A percentile compares a stretch with the other conserved stretches of the same genome.
phyloP scores from a whole-genome alignment of 805 yeast species.

The Cyberlindnera saturnus region DNA sequence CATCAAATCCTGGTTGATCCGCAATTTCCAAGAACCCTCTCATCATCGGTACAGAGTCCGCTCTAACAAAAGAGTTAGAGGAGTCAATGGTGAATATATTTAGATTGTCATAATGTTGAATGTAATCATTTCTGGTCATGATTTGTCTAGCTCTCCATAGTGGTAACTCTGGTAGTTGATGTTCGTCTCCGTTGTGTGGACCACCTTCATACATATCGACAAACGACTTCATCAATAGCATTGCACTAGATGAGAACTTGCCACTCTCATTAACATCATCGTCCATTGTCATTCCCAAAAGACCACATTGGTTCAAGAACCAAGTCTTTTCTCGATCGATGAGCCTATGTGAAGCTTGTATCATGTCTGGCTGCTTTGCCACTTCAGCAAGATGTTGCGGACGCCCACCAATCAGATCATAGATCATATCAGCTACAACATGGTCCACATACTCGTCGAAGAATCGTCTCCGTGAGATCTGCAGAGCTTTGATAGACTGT shows the following conservation, averaged over 20 bases:
- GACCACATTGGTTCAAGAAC: constrained; percentile 79
- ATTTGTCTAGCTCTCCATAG: constrained; percentile 80
- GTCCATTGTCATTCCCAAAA: constrained; percentile 74
- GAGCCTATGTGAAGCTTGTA: constrained; percentile 58
- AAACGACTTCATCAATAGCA: constrained; percentile 63
- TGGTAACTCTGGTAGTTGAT: constrained; percentile 65
- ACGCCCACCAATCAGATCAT: constrained; percentile 73
- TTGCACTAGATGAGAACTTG: constrained; percentile 67
- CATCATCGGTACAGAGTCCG: constrained; percentile 88
- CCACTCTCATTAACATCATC: constrained; percentile 87
- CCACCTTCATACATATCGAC: constrained; percentile 52
- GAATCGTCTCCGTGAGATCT: constrained; percentile 39
- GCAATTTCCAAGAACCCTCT: constrained; percentile 79
- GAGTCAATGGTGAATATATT: constrained; percentile 79
- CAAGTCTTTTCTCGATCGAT: constrained; percentile 80
- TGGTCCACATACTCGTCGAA: constrained; percentile 36
- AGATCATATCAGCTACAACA: constrained; percentile 44
- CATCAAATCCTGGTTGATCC: constrained; percentile 62
- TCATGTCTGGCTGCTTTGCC: constrained; percentile 48
- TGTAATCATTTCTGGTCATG: constrained; percentile 81
- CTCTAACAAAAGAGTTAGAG: constrained; percentile 55
- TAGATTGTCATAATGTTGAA: constrained; percentile 65
- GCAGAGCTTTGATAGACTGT: constrained; percentile 51
- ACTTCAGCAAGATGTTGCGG: constrained; percentile 78
- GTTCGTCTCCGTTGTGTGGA: constrained; percentile 27